These are phyloP conservation scores for Blastobotrys peoriensis DNA, from an alignment of 805 yeast species.

Conservation along the genomic window DNA sequence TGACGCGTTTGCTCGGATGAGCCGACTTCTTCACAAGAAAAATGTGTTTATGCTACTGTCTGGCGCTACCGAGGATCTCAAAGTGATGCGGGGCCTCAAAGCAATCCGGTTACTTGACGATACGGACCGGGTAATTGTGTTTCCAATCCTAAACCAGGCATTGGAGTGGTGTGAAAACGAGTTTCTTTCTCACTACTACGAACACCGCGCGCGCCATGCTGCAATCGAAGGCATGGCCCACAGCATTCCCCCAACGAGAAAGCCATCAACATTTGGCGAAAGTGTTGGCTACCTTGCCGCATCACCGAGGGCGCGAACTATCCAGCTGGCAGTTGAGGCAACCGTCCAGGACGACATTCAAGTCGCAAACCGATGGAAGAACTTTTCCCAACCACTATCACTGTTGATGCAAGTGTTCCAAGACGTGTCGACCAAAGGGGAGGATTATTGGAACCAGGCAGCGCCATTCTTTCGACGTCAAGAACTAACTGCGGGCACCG, in stretches of 20 bases:
- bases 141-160: slow-evolving; percentile 76
- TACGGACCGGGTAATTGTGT: slow-evolving; percentile 52
- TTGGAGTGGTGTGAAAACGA: slow-evolving; percentile 96
- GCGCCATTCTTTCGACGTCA: slow-evolving; percentile 51
- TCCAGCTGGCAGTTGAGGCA: slow-evolving; percentile 30
- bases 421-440: slow-evolving; percentile 46
- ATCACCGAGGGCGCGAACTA: slow-evolving; percentile 24
- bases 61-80: slow-evolving; percentile 63
- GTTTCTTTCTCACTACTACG: slow-evolving; percentile 60
- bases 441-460: slow-evolving; percentile 59
- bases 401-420: slow-evolving; percentile 59
- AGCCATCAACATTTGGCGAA: neutral
- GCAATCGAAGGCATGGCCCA: neutral
- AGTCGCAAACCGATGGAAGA: slow-evolving; percentile 27
- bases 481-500: slow-evolving; percentile 40
- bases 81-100: slow-evolving; percentile 61
- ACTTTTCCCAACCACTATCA: slow-evolving; percentile 51
- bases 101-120: slow-evolving; percentile 76
- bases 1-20: slow-evolving; percentile 85
- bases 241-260: neutral
- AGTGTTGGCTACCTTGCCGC: slow-evolving; percentile 14
- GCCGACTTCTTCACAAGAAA: slow-evolving; percentile 66
- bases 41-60: slow-evolving; percentile 69
- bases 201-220: slow-evolving; percentile 25
- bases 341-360: slow-evolving; percentile 29